Evolutionary conservation across 108 stramenopile genomes (phyloP), one percentile per base, ranked within the genome.

Genomic region (Nitzschia sp.): DNA sequence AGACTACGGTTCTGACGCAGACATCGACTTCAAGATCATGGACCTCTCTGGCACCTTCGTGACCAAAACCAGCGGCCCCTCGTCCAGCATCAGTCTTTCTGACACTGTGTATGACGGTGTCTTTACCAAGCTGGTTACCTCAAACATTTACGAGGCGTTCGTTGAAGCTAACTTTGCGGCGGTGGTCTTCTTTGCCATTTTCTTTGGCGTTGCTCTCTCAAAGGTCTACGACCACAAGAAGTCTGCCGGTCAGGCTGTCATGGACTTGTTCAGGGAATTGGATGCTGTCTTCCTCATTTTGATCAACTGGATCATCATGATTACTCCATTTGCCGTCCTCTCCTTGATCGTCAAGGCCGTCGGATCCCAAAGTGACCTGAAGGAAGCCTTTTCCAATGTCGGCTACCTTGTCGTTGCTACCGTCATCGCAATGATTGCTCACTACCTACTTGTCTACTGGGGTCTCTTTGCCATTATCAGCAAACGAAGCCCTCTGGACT

Each of bases 1-100:
- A 21, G 46, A 60, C 64, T 31, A 47, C 32, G 19, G 46, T 17
- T 26, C 15, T 30, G 59, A 76, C 29, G 35, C 11, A 21, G 46
- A 68, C 24, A 46, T 67, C 63, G 19, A 23, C 3, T 82, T 82
- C 45, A 62, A 68, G 9, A 70, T 82, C 57, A 36, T 64, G 0
- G 81, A 82, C 57, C 25, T 77, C 21, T 66, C 71, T 46, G 71
- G 66, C 2, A 70, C 48, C 38, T 78, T 78, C 35, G 68, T 46
- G 15, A 74, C 29, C n/a, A 48, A 58, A 8, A 24, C 51, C 36
- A 38, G 53, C 30, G 68, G 62, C 24, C 53, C 34, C 0, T 8
- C 74, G 23, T 25, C 24, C 24, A 13, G 46, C 0, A 42, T 78
- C 31, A 45, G 36, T 23, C 31, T 67, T 9, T 62, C 65, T 0